These are phyloP conservation scores for Calonectria henricotiae DNA, from an alignment of 2,329 filamentous ascomycete genomes.

Conservation along the genomic window DNA sequence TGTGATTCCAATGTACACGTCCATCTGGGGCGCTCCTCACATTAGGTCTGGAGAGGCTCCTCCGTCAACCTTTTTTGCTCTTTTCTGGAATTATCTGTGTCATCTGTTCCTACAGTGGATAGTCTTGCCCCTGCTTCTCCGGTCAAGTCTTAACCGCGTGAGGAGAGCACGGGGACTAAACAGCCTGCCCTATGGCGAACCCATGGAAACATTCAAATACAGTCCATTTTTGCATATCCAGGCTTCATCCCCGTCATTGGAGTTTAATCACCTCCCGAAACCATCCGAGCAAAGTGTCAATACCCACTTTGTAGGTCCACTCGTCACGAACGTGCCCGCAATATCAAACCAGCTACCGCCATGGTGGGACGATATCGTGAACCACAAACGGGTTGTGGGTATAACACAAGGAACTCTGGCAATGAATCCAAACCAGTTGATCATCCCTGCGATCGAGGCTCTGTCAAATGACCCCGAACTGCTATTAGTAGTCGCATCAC, in stretches of 20 bases:
- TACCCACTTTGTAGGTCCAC: constrained; percentile 57
- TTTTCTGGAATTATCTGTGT: constrained; percentile 51
- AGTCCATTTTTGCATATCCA: constrained; percentile 61
- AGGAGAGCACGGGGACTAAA: constrained; percentile 52
- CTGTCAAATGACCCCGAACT: constrained; percentile 51
- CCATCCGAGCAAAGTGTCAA: constrained; percentile 40
- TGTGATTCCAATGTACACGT: constrained; percentile 60
- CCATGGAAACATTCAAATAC: constrained; percentile 56
- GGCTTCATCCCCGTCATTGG: constrained; percentile 56
- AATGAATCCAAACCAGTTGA: constrained; percentile 58
- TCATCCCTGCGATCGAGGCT: constrained; percentile 59
- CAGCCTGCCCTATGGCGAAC: constrained; percentile 52
- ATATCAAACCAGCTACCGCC: constrained; percentile 48
- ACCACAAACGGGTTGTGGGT: constrained; percentile 54
- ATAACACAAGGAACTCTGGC: constrained; percentile 61
- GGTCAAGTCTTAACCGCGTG: constrained; percentile 54
- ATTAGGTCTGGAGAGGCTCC: constrained; percentile 56
- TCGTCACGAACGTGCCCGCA: constrained; percentile 50
- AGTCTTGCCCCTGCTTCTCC: constrained; percentile 51
- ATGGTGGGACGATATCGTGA: constrained; percentile 56
- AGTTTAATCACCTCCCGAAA: constrained; percentile 54
- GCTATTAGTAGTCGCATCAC: constrained; percentile 57
- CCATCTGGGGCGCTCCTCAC: constrained; percentile 52
- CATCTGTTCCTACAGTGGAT: constrained; percentile 53
- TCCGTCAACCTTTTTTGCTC: constrained; percentile 49